phyloP scores from a whole-genome alignment of 2,329 filamentous ascomycete genomes.

The Pseudocercospora eumusae region DNA sequence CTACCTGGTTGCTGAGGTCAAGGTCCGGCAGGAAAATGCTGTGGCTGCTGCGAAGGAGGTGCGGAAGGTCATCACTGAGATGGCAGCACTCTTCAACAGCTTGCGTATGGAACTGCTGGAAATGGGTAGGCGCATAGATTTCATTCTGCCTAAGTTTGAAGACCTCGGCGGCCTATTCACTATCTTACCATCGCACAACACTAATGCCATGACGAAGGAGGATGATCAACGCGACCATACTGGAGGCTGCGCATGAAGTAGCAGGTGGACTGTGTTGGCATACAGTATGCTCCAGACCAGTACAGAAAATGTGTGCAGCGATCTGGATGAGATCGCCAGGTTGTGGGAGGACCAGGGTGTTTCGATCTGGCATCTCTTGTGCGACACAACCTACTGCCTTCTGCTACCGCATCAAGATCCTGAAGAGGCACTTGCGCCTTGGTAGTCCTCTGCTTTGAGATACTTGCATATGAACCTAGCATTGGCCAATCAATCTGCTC shows the following conservation, averaged over 20 bases:
- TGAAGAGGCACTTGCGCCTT: background rate
- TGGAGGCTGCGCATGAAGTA: background rate
- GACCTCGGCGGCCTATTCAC: background rate
- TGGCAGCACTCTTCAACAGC: background rate
- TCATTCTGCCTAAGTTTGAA: background rate
- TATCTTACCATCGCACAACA: background rate
- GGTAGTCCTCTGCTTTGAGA: background rate
- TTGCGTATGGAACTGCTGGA: background rate
- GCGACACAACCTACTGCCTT: background rate
- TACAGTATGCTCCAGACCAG: background rate
- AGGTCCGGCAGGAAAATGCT: slow-evolving; percentile 17
- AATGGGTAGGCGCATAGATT: background rate
- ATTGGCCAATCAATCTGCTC: background rate
- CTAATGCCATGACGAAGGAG: background rate
- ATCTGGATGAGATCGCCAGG: background rate
- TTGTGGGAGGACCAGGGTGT: background rate
- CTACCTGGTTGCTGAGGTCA: slow-evolving; percentile 14
- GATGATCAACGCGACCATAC: background rate
- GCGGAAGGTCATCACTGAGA: slow-evolving; percentile 3
- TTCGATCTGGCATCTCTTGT: background rate
- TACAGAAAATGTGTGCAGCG: background rate
- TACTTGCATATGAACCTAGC: background rate
- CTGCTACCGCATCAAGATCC: background rate
- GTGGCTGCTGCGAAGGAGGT: slow-evolving; percentile 14
- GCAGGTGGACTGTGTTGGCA: background rate